A percentile compares a stretch with the other conserved stretches of the same genome.
Evolutionary conservation across 2,329 filamentous ascomycete genomes (phyloP).

Genomic region (Beauveria medogensis): DNA sequence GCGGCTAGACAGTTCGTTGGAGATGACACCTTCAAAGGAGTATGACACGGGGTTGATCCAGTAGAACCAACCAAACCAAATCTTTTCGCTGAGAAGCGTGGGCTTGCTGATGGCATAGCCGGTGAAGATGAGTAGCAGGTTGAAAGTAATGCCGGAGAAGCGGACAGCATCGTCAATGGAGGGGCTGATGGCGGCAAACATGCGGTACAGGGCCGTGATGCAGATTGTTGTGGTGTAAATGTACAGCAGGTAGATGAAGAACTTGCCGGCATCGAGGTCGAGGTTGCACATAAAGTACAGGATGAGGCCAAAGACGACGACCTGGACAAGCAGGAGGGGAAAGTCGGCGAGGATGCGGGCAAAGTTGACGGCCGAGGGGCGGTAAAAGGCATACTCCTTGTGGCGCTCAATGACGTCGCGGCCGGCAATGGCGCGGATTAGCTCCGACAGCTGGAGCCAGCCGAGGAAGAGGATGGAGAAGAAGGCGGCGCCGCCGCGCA

Average conservation of each 20-base stretch:
- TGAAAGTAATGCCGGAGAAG: constrained; percentile 46
- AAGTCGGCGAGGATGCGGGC: constrained; percentile 50
- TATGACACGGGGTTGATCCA: constrained; percentile 59
- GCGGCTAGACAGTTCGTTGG: constrained; percentile 46
- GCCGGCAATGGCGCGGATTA: constrained; percentile 68
- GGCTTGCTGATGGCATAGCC: constrained; percentile 53
- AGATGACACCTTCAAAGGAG: constrained; percentile 52
- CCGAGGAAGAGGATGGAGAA: constrained; percentile 43
- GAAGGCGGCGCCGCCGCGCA: constrained; percentile 37
- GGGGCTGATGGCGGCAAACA: constrained; percentile 48
- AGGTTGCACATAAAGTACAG: constrained; percentile 73
- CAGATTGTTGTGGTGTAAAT: constrained; percentile 47
- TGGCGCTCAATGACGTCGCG: constrained; percentile 49
- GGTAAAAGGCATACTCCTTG: constrained; percentile 42
- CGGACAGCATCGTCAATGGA: constrained; percentile 56
- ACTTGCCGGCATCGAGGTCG: constrained; percentile 53
- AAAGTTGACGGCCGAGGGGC: constrained; percentile 45
- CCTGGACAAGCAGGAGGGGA: constrained; percentile 50
- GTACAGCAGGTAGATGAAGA: constrained; percentile 58
- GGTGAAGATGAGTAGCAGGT: constrained; percentile 57
- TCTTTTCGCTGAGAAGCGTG: constrained; percentile 46
- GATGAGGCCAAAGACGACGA: constrained; percentile 59
- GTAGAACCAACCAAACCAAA: constrained; percentile 63
- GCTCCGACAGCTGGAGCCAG: constrained; percentile 67
- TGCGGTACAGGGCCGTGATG: constrained; percentile 50